Base-by-base conservation (phyloP, 805 yeast genomes). In the Yamadazyma philogaea region DNA sequence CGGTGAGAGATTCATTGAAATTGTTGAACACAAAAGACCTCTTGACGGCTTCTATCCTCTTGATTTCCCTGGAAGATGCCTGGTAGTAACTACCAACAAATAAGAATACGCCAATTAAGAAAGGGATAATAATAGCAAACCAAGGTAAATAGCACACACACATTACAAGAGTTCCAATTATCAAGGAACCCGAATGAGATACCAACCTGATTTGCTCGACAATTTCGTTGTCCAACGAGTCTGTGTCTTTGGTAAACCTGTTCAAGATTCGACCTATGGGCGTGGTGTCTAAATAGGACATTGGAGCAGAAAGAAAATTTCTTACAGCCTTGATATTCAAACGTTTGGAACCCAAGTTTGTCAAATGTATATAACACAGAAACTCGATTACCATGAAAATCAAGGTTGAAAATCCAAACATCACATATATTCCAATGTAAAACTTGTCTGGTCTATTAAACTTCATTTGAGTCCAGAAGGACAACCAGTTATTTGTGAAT, bases 201-300 rank as follows among this genome's bases (percentile, higher is more conserved):
- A 84, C 69, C 60, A 81, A 59, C 51, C 91, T 73, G 28, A 83
- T 50, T 54, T 82, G 85, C 57, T 84, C 88, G 40, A 79, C 75
- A 45, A 87, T 66, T 60, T 84, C 91, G 57, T 86, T 87, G 56
- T 88, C 96, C 58, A 87, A 66, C 6, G 81, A 79, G 58, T 88
- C 95, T 0, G 93, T 84, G 61, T 88, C 96, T 53, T 87, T 87
- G 2, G 96, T 87, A 60, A 87, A 87, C 50, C 96, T 71, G 64
- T 87, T 88, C 59, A 89, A 67, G 45, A 88, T 81, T 51, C 96
- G 74, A 1, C 96, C 96, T 68, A 86, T 74, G 16, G 96, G 96
- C 0, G 95, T 85, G 7, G 87, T 79, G 56, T 89, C 96, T 63
- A 87, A 72, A 57, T 78, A 89, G 0, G 81, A 63, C 90, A 87